Conservation (phyloP, 2,329 filamentous ascomycete species). For the Aspergillus carbonarius region DNA sequence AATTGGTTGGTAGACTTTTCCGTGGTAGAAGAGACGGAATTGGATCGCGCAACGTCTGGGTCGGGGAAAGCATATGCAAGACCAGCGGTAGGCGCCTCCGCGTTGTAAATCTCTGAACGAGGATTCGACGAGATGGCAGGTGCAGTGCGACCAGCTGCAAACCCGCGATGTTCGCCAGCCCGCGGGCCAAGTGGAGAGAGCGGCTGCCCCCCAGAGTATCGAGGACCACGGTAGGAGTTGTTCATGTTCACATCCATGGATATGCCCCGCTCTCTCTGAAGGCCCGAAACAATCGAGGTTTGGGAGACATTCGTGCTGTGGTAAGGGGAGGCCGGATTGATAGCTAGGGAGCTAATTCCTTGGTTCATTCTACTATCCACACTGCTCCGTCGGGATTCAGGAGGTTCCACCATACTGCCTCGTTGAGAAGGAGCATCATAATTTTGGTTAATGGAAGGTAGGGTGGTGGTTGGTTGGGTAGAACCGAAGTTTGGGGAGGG, state of each 20-base stretch:
- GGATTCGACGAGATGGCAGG: constrained; percentile 52
- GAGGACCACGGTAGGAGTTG: constrained; percentile 39
- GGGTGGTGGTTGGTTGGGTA: constrained; percentile 42
- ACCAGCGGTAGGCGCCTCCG: constrained; percentile 50
- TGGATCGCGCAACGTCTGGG: constrained; percentile 44
- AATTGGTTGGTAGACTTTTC: constrained; percentile 37
- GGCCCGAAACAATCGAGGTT: constrained; percentile 44
- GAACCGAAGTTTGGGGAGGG: constrained; percentile 40
- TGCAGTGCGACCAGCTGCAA: constrained; percentile 48
- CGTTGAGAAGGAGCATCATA: constrained; percentile 52
- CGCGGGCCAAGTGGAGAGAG: constrained; percentile 44
- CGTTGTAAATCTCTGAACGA: constrained; percentile 51
- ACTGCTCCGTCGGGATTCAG: constrained; percentile 51
- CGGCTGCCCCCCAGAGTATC: constrained; percentile 41
- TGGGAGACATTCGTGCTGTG: constrained; percentile 49
- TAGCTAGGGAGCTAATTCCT: constrained; percentile 48
- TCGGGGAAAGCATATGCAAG: constrained; percentile 54
- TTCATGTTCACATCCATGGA: constrained; percentile 37
- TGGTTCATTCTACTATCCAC: constrained; percentile 52
- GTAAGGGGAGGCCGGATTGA: constrained; percentile 50
- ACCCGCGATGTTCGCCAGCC: constrained; percentile 40
- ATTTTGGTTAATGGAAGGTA: constrained; percentile 62
- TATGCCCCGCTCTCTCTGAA: constrained; percentile 46
- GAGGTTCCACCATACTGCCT: constrained; percentile 40
- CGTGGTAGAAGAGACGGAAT: constrained; percentile 36